Percentiles rank a stretch among this genome's conserved stretches.
phyloP scores from a whole-genome alignment of 2,329 filamentous ascomycete species.

The Ophiostoma sp. region DNA sequence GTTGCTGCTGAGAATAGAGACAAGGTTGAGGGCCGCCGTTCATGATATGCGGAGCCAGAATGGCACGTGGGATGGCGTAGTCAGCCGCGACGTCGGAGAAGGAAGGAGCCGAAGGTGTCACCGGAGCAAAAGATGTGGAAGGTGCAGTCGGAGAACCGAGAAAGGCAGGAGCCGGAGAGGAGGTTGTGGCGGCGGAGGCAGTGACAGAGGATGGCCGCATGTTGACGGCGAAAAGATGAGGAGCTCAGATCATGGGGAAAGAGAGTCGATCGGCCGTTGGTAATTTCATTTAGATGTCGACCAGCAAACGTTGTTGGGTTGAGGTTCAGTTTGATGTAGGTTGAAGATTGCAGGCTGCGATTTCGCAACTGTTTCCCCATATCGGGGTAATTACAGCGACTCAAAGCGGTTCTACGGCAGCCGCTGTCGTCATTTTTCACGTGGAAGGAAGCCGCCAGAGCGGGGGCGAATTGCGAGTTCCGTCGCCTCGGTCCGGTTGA shows the following conservation, averaged over 20 bases:
- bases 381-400: background rate
- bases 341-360: background rate
- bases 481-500: slow-evolving; percentile 19
- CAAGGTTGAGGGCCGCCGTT: background rate
- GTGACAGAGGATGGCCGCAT: background rate
- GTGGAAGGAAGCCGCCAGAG: slow-evolving; percentile 12
- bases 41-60: slow-evolving; percentile 5
- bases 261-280: background rate
- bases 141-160: background rate
- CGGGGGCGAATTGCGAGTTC: slow-evolving; percentile 17
- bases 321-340: background rate
- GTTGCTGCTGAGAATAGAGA: slow-evolving; percentile 28
- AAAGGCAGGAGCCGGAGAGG: background rate
- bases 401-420: background rate
- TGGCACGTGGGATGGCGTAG: slow-evolving; percentile 21
- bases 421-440: slow-evolving; percentile 28
- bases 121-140: background rate
- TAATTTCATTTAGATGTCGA: background rate
- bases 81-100: slow-evolving; percentile 13
- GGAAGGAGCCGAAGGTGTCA: background rate
- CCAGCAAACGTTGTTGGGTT: background rate
- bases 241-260: background rate
- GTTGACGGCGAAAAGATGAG: background rate
- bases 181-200: background rate
- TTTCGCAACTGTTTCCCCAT: background rate